Base-by-base conservation (phyloP, 23 red algal genomes). In the Gracilaria gracilis region DNA sequence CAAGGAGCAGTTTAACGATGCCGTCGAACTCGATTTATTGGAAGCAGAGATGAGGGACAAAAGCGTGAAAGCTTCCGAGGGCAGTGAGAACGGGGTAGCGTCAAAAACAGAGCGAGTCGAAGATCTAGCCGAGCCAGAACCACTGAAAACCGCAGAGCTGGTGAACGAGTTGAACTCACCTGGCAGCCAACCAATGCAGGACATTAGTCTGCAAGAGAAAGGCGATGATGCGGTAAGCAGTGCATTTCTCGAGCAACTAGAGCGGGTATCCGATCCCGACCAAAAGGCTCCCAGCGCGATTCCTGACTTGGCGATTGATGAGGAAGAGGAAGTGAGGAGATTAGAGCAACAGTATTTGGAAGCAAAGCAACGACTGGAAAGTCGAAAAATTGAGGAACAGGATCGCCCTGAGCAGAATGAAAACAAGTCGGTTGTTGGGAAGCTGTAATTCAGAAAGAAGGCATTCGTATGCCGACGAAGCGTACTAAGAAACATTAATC, bases 11-110 rank as follows among this genome's bases (percentile, higher is more conserved):
- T 91, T 96, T 47, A 69, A 78, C 21, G 86, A 92, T 19, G 94
- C 94, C 2, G 55, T 96, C 37, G 94, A 96, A 58, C 49, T 90
- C 23, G 93, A 95, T 31, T 75, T 79, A 23, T 11, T 91, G 8
- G 74, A 70, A 23, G 36, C 75, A 7, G 79, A 82, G n/a, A 40
- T 82, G 21, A 65, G 67, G 46, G 7, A 54, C 21, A 67, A 86
- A 65, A 15, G 4, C 3, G 66, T 64, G 3, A 38, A 72, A 46
- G 24, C 82, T 28, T 50, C 61, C 37, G n/a, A 48, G 48, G 37
- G n/a, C 16, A 49, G 40, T 13, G 79, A 61, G 24, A 61, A 61
- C 23, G 54, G 35, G 79, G 34, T 37, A 14, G 79, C 23, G 0
- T 82, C 79, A 25, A 19, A 14, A 23, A 51, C 6, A 0, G 49